Base-by-base conservation (phyloP, 768 basidiomycete genomes). In the Scleroderma citrinum region DNA sequence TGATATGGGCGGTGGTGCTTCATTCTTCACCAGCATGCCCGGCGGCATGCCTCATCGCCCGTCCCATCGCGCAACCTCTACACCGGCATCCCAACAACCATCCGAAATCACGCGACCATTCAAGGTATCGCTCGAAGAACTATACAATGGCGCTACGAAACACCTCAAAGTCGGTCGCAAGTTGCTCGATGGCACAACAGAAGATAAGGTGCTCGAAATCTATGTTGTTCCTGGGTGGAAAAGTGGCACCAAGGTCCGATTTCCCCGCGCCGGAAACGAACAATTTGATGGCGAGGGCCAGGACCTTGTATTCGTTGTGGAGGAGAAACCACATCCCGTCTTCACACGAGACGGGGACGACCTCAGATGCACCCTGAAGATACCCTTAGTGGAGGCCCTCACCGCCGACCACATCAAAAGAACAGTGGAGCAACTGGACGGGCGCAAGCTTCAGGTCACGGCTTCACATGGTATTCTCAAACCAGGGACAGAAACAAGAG, bases 301-400 rank as follows among this genome's bases (percentile, higher is more conserved):
- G 60, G 91, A 94, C 64, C 76, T 99, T n/a, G 93, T 93, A 29
- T 97, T 99, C 62, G 81, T 95, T 41, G 81, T 96, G n/a, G 94
- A 96, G 66, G 92, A 97, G 69, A 97, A 95, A 69, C 83, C 85
- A 8, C 90, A 98, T 66, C 66, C 76, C 0, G 65, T 74, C 16
- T 96, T 90, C 68, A 76, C 71, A 50, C 77, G 94, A 20, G 83
- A 87, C 7, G 91, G 86, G 29, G 87, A 95, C 69, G 83, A 96
- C 64, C 77, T 97, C 40, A 61, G 77, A 38, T 76, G 76, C 50
- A 73, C 63, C 17, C 48, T 87, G 36, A 72, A 76, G 54, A 70
- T 97, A 46, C 76, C 91, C 12, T 78, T 97, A 1, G 81, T 92
- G 20, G 91, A 96, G 29, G 93, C 94, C 1, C 70, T 98, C 19